Conservation (phyloP, 1,139 yeast species). For the Taphrina communis region DNA sequence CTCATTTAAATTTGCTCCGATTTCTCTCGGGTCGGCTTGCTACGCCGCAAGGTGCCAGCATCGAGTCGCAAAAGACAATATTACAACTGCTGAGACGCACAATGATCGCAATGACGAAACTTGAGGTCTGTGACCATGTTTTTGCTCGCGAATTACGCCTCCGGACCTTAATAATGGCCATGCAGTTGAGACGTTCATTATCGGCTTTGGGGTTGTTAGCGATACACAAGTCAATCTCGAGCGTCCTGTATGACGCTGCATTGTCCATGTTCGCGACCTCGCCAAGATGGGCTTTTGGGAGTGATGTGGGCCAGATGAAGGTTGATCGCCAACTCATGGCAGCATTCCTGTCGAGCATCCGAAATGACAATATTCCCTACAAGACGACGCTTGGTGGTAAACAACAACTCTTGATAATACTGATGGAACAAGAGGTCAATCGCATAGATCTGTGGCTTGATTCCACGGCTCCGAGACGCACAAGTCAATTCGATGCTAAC, state of each 20-base stretch:
- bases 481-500: slow-evolving; percentile 47
- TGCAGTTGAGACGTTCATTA: slow-evolving; percentile 53
- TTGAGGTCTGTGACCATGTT: slow-evolving; percentile 69
- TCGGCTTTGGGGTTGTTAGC: slow-evolving; percentile 11
- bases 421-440: slow-evolving; percentile 76
- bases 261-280: slow-evolving; percentile 77
- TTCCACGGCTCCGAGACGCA: slow-evolving; percentile 53
- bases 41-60: slow-evolving; percentile 54
- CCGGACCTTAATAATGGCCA: slow-evolving; percentile 72
- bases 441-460: slow-evolving; percentile 79
- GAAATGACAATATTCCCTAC: neutral
- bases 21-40: slow-evolving; percentile 82
- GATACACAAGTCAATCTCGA: slow-evolving; percentile 3
- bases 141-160: slow-evolving; percentile 75
- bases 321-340: slow-evolving; percentile 60
- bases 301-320: slow-evolving; percentile 73
- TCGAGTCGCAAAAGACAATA: slow-evolving; percentile 18
- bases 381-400: slow-evolving; percentile 48
- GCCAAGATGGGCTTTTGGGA: slow-evolving; percentile 80
- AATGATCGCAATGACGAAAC: slow-evolving; percentile 14
- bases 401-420: slow-evolving; percentile 62
- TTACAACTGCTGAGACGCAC: slow-evolving; percentile 22
- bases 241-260: slow-evolving; percentile 56
- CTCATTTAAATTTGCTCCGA: slow-evolving; percentile 72
- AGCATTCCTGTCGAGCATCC: slow-evolving; percentile 45